These are phyloP conservation scores for Nicotiana tomentosiformis DNA, from an alignment of 257 asterid genomes.

Conservation along the genomic window DNA sequence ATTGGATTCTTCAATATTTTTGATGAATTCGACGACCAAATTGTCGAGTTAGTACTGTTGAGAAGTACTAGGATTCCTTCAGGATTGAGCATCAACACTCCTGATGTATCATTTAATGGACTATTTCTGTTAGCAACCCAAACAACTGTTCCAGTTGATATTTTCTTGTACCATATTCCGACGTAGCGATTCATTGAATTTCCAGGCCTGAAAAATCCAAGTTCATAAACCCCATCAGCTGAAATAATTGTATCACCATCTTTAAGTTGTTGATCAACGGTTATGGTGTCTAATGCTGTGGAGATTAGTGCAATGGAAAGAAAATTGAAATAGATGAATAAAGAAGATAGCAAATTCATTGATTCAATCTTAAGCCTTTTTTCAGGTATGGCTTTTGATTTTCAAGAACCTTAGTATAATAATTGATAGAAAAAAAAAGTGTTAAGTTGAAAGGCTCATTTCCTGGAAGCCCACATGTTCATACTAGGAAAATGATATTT, in stretches of 20 bases:
- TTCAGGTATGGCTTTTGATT: background rate
- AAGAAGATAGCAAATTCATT: background rate
- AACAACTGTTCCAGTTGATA: constrained; percentile 12
- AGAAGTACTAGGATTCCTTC: constrained; percentile 19
- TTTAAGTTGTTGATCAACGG: background rate
- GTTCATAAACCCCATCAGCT: constrained; percentile 8
- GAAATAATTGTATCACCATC: constrained; percentile 12
- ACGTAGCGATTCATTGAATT: constrained; percentile 21
- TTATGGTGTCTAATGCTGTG: constrained; percentile 8
- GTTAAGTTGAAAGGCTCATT: background rate
- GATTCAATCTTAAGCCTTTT: background rate
- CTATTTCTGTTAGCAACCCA: constrained; percentile 33
- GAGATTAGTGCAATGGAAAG: background rate
- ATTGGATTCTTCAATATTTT: background rate
- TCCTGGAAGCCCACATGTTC: background rate
- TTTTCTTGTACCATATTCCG: constrained; percentile 34
- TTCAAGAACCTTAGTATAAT: background rate
- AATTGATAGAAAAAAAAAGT: background rate
- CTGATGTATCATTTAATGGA: constrained; percentile 18
- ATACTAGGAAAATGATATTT: background rate
- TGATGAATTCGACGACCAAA: constrained; percentile 22
- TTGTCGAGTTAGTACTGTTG: constrained; percentile 1
- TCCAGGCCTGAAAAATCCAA: constrained; percentile 16
- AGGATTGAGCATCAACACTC: constrained; percentile 11
- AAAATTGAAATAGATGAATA: constrained; percentile 6